phyloP scores from a whole-genome alignment of 257 asterid genomes.

The Gardenia jasminoides region DNA sequence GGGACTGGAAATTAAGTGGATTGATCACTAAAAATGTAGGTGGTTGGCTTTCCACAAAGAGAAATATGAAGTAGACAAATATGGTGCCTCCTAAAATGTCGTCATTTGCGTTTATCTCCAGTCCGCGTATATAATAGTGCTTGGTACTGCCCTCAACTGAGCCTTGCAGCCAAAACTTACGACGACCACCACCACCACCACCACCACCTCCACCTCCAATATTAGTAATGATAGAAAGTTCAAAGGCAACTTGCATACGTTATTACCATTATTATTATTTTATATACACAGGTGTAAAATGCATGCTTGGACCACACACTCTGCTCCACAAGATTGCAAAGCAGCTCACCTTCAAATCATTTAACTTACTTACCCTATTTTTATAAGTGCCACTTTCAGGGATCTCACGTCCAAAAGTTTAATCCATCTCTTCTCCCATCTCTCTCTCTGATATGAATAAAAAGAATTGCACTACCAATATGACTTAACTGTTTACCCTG shows the following conservation, averaged over 20 bases:
- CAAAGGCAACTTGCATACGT: neutral
- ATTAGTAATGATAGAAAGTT: neutral
- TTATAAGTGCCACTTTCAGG: neutral
- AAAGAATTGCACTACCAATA: neutral
- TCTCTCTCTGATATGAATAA: neutral
- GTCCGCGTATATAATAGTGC: neutral
- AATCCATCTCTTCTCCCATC: neutral
- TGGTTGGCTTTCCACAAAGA: neutral
- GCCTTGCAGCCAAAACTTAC: conserved; percentile 6
- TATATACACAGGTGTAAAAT: neutral
- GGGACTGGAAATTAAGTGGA: neutral
- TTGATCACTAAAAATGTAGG: conserved; percentile 3
- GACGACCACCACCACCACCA: too few species aligned
- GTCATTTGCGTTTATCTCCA: neutral
- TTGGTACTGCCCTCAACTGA: conserved; percentile 4
- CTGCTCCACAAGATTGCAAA: neutral
- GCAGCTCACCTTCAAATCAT: neutral
- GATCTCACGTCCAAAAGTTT: neutral
- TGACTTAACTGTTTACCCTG: neutral
- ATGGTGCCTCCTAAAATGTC: neutral
- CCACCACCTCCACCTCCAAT: neutral
- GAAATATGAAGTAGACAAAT: neutral
- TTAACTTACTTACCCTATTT: too few species aligned
- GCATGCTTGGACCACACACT: neutral
- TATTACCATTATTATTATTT: too few species aligned